Percentiles rank a stretch among this genome's conserved stretches.
These are phyloP conservation scores for Barnettozyma siamensis DNA, from an alignment of 805 yeast species.

Conservation along the genomic window DNA sequence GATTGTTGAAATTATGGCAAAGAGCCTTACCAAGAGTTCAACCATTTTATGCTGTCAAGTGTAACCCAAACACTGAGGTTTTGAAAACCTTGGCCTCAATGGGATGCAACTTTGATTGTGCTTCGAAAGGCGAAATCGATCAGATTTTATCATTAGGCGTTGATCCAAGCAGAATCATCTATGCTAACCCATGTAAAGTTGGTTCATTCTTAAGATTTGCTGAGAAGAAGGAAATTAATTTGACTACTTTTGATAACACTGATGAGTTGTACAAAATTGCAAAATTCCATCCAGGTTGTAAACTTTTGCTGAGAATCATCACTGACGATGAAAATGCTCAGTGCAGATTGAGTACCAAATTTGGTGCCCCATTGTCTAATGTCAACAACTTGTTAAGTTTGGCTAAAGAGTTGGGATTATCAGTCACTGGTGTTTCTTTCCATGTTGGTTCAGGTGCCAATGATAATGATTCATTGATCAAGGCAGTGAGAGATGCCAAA, in stretches of 20 bases:
- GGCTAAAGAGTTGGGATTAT: slow-evolving; percentile 57
- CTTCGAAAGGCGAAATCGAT: slow-evolving; percentile 80
- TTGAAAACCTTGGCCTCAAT: slow-evolving; percentile 48
- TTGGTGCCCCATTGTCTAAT: slow-evolving; percentile 66
- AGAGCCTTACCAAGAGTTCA: slow-evolving; percentile 60
- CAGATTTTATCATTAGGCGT: slow-evolving; percentile 57
- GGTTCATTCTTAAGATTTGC: slow-evolving; percentile 76
- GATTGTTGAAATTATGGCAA: slow-evolving; percentile 62
- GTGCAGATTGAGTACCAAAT: slow-evolving; percentile 82
- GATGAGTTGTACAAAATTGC: slow-evolving; percentile 78
- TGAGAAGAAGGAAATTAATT: slow-evolving; percentile 42
- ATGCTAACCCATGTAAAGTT: slow-evolving; percentile 95
- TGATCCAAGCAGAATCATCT: slow-evolving; percentile 62
- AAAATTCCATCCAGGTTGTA: slow-evolving; percentile 61
- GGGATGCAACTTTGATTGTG: slow-evolving; percentile 89
- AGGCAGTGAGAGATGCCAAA: slow-evolving; percentile 70
- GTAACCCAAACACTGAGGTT: slow-evolving; percentile 70
- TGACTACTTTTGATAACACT: slow-evolving; percentile 85
- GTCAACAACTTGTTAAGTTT: slow-evolving; percentile 51
- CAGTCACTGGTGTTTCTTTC: slow-evolving; percentile 83
- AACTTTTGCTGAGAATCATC: slow-evolving; percentile 69
- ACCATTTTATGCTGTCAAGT: slow-evolving; percentile 94
- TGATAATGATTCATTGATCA: slow-evolving; percentile 57
- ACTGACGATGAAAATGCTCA: slow-evolving; percentile 88
- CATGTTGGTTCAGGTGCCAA: slow-evolving; percentile 94